A percentile compares a stretch with the other conserved stretches of the same genome.
phyloP scores from a whole-genome alignment of 2,329 filamentous ascomycete species.

The Alternaria dauci region DNA sequence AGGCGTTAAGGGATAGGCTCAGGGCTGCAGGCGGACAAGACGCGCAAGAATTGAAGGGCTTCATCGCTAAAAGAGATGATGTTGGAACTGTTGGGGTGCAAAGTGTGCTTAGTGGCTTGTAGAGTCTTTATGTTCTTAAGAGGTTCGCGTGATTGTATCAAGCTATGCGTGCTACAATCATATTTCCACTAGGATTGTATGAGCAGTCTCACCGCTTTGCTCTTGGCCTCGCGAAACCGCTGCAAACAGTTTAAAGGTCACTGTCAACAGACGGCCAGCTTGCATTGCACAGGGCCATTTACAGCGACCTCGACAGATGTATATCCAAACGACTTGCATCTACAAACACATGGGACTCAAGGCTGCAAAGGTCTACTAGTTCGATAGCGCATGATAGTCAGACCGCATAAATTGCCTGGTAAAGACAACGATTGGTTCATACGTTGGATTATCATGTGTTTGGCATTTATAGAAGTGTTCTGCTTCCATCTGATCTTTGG shows the following conservation, averaged over 20 bases:
- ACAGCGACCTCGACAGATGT: neutral
- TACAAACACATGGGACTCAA: no score
- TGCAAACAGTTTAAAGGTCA: neutral
- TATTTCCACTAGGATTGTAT: neutral
- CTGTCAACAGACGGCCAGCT: neutral
- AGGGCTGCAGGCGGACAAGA: conserved; percentile 56
- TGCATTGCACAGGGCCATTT: neutral
- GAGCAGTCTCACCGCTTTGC: neutral
- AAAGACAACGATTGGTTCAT: no score
- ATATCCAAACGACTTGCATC: no score
- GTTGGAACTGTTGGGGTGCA: conserved; percentile 82
- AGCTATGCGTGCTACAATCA: neutral
- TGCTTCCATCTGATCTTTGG: no score
- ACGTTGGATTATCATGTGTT: no score
- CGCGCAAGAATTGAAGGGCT: conserved; percentile 73
- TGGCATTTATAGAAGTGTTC: no score
- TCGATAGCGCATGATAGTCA: no score
- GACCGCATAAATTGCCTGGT: neutral
- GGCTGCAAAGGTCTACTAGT: no score
- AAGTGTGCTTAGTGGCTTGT: conserved; percentile 71
- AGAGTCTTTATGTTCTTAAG: neutral
- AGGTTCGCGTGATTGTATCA: neutral
- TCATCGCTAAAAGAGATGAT: conserved; percentile 86
- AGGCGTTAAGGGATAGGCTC: conserved; percentile 61
- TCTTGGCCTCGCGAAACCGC: neutral